These are phyloP conservation scores for Prillingera fragicola DNA, from an alignment of 1,284 basidiomycete species.

Conservation along the genomic window DNA sequence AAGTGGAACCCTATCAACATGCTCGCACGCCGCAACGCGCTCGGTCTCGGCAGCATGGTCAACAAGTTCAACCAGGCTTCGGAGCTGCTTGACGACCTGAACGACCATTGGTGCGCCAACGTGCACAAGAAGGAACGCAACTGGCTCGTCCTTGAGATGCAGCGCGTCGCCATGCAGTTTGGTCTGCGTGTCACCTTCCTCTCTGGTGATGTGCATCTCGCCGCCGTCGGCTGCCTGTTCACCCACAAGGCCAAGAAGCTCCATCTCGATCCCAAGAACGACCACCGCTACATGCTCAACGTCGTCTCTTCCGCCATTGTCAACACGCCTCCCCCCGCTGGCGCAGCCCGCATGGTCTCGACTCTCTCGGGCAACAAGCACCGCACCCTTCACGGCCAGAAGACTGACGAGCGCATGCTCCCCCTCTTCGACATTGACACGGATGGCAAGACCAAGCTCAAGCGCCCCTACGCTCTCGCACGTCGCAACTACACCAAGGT, in stretches of 20 bases:
- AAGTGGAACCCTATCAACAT: conserved; percentile 76
- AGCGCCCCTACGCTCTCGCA: conserved; percentile 48
- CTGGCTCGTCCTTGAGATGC: conserved; percentile 73
- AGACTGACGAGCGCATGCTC: conserved; percentile 78
- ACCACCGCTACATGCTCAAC: conserved; percentile 83
- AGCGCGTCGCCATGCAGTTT: conserved; percentile 60
- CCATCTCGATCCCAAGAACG: conserved; percentile 53
- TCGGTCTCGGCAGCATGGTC: conserved; percentile 71
- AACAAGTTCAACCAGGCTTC: conserved; percentile 87
- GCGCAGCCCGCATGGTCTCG: conserved; percentile 74
- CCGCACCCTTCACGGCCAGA: conserved; percentile 63
- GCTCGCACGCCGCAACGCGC: conserved; percentile 53
- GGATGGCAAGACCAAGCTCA: conserved; percentile 59
- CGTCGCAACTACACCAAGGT: conserved; percentile 85
- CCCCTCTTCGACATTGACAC: conserved; percentile 75
- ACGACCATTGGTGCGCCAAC: conserved; percentile 84
- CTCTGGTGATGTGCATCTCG: conserved; percentile 88
- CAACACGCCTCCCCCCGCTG: conserved; percentile 62
- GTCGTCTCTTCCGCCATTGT: conserved; percentile 50
- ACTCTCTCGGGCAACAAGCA: conserved; percentile 76
- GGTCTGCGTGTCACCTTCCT: conserved; percentile 71
- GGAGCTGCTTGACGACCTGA: conserved; percentile 86
- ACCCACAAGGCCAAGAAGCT: conserved; percentile 47
- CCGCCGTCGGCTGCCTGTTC: conserved; percentile 72
- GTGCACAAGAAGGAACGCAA: conserved; percentile 87